Base-by-base conservation (phyloP, 2,329 filamentous ascomycete genomes). In the Penicillium sp. region DNA sequence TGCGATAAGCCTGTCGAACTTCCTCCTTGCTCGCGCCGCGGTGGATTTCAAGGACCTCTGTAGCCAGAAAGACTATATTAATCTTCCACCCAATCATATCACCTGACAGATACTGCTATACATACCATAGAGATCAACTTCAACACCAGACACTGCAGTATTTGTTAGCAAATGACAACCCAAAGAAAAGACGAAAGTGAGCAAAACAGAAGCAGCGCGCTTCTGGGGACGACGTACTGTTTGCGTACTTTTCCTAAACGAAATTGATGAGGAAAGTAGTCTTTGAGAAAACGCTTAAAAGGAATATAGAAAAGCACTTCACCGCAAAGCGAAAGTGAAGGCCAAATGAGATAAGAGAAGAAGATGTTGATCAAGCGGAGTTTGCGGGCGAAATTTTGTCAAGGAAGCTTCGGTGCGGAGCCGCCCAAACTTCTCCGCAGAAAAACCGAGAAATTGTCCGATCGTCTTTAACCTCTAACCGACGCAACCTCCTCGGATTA, bases 1-100 rank as follows among this genome's bases (percentile, higher is more conserved):
- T 97, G 79, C 93, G 90, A 79, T 97, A 97, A 60, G 93, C 93
- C 78, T 96, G 96, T 76, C 95, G 96, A 78, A 98, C 90, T 69
- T 96, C 90, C 55, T 89, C 85, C 69, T 89, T 88, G 60, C 82
- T 87, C 52, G 93, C 90, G 60, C 79, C 79, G 73, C 83, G 89
- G 52, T 87, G 81, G 67, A 98, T 84, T 58, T 86, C 89, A 60
- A 98, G 86, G 67, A 96, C 82, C 79, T 88, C 93, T 96, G 71
- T 55, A 61, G 53, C 43, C 24, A 49, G 33, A 52, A 48, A 19
- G 47, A 22, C 29, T 26, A 37, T 27, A 22, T 31, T n/a, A 19
- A 19, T 42, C 10, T 42, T 66, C 50, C 65, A 54, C 52, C 26
- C 35, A 39, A 14, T 35, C 9, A 33, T 42, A 27, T 47, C 16